phyloP scores from a whole-genome alignment of 768 basidiomycete species.

The Tulasnella sp. region DNA sequence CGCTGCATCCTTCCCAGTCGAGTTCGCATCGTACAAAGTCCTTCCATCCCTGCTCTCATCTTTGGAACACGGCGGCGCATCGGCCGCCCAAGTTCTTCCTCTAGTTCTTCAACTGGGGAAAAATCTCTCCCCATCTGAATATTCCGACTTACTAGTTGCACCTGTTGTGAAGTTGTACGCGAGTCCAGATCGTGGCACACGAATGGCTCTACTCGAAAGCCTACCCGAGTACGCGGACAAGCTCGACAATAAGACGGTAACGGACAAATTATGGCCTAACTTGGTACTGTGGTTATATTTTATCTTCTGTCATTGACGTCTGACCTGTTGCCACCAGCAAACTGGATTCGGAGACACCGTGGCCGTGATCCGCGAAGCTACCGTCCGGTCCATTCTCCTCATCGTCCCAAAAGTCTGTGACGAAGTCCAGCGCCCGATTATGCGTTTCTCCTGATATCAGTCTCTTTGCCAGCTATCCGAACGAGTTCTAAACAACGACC shows the following conservation, averaged over 20 bases:
- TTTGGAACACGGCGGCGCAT: constrained; percentile 68
- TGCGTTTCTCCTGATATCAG: background rate
- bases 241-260: constrained; percentile 75
- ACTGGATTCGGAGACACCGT: constrained; percentile 94
- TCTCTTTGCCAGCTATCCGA: constrained; percentile 58
- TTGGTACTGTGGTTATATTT: constrained; percentile 46
- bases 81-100: constrained; percentile 71
- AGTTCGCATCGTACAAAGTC: constrained; percentile 78
- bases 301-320: background rate
- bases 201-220: constrained; percentile 89
- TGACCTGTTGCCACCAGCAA: constrained; percentile 47
- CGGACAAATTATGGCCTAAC: constrained; percentile 88
- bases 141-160: constrained; percentile 55
- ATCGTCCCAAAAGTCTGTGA: constrained; percentile 72
- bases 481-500: constrained; percentile 91
- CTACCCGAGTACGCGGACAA: constrained; percentile 78
- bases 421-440: background rate
- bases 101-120: constrained; percentile 75
- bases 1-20: constrained; percentile 68
- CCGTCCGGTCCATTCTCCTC: constrained; percentile 76
- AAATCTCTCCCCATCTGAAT: constrained; percentile 59
- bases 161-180: constrained; percentile 79
- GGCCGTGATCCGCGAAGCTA: constrained; percentile 88
- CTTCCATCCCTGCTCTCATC: constrained; percentile 77
- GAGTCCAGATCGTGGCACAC: constrained; percentile 84